Percentiles rank a stretch among this genome's conserved stretches.
Conservation (phyloP, 768 basidiomycete species). For the Termitomyces sp. region DNA sequence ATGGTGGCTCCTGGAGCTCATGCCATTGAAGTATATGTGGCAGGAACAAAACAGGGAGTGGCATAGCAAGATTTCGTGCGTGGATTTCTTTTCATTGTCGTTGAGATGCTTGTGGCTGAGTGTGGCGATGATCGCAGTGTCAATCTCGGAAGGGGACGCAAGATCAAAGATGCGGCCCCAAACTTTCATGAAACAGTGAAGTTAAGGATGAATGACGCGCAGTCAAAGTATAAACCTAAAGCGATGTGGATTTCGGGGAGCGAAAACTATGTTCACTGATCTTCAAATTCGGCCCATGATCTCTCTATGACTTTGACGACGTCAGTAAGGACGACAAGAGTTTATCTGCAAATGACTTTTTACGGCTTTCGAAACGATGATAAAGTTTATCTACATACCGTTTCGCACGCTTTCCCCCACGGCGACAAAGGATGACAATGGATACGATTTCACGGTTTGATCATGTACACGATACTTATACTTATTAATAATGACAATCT, state of each 20-base stretch:
- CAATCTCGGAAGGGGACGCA: constrained; percentile 43
- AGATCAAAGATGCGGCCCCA: constrained; percentile 39
- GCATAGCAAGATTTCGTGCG: constrained; percentile 53
- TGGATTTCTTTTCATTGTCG: not conserved
- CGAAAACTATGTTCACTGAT: constrained; percentile 37
- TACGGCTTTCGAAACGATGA: not conserved
- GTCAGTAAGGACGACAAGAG: not conserved
- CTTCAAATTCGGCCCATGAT: not conserved
- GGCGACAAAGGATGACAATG: not conserved
- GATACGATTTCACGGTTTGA: not conserved
- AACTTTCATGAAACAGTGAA: constrained; percentile 63
- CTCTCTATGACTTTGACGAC: not conserved
- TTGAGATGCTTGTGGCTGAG: not conserved
- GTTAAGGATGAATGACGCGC: constrained; percentile 43
- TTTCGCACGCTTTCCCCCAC: not conserved
- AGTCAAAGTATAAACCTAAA: constrained; percentile 51
- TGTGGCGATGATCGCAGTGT: not conserved
- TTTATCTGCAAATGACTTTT: not conserved
- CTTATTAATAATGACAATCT: not conserved
- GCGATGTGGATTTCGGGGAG: constrained; percentile 45
- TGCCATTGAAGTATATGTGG: constrained; percentile 49
- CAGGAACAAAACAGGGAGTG: constrained; percentile 53
- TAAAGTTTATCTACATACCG: not conserved
- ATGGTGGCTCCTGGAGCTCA: constrained; percentile 75
- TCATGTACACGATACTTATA: not conserved